A percentile compares a stretch with the other conserved stretches of the same genome.
These are phyloP conservation scores for Alternaria ventricosa DNA, from an alignment of 2,329 filamentous ascomycete genomes.

Conservation along the genomic window DNA sequence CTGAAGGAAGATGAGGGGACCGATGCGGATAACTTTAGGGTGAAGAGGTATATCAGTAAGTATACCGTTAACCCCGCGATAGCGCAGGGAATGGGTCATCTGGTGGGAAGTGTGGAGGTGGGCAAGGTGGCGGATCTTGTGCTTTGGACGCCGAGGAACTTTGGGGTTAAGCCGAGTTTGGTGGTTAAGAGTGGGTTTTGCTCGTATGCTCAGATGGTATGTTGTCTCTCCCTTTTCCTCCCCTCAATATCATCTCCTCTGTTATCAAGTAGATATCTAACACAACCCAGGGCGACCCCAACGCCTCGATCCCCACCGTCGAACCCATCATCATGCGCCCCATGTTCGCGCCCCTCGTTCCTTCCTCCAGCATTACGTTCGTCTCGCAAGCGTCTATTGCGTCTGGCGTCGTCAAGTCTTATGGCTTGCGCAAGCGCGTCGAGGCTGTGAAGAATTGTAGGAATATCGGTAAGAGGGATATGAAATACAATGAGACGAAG, in stretches of 20 bases:
- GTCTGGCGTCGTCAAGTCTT: conserved; percentile 70
- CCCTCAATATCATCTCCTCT: neutral
- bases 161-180: conserved; percentile 82
- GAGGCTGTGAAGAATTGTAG: conserved; percentile 81
- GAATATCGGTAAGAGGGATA: conserved; percentile 78
- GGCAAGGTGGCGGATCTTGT: conserved; percentile 91
- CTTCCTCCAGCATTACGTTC: conserved; percentile 77
- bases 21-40: conserved; percentile 85
- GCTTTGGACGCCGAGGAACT: conserved; percentile 83
- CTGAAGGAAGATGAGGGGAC: conserved; percentile 80
- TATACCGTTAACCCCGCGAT: conserved; percentile 95
- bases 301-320: conserved; percentile 76
- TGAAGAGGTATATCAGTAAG: conserved; percentile 92
- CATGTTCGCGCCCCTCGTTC: conserved; percentile 82
- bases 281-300: conserved; percentile 53
- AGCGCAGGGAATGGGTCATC: conserved; percentile 85
- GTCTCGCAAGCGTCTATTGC: conserved; percentile 77
- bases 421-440: conserved; percentile 78
- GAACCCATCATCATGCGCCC: conserved; percentile 83
- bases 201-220: conserved; percentile 81
- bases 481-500: conserved; percentile 86
- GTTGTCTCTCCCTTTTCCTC: conserved; percentile 20
- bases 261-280: neutral
- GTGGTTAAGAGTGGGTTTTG: conserved; percentile 91
- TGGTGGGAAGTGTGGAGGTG: conserved; percentile 85